Evolutionary conservation across 2,329 filamentous ascomycete genomes (phyloP), one percentile per base, ranked within the genome.

Genomic region (Venturia asperata): DNA sequence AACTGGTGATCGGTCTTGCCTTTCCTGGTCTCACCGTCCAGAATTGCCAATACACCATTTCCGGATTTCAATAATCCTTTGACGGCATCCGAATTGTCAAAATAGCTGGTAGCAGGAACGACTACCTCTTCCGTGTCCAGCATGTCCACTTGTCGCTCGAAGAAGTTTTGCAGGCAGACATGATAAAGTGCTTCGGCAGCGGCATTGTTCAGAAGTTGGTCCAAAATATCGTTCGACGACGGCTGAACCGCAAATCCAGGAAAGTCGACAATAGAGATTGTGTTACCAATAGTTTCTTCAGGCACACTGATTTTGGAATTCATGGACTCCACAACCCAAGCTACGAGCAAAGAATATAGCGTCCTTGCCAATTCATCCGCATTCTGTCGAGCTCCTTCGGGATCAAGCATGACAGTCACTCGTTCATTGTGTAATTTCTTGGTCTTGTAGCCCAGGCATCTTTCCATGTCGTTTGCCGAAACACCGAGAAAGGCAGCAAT

Each of bases 401-500:
- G 91, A 73, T 99, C 94, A 42, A 99, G 84, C 92, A 99, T 96
- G 69, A 99, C 90, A 0, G 94, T 99, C n/a, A 99, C 94, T 64
- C 94, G 88, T 80, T 99, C 94, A 68, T 92, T 89, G 73, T 95
- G 90, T 65, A 99, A 88, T 70, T 94, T 97, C 81, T 96, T 97
- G 24, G 92, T 97, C 79, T 96, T 95, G 81, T 97, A 96, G 3
- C 92, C 91, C 66, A 99, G 81, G 39, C 91, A 96, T 47, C 85
- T 87, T 77, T 99, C 92, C 6, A 99, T 82, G 67, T 96, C 91
- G 61, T 85, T 82, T 11, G 88, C 84, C 71, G 87, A 85, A 7
- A 99, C 88, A 60, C 94, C 94, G 1, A 99, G 80, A 81, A 99
- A 99, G n/a, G 93, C 92, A 13, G 94, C 92, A 64, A 99, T 83